Evolutionary conservation across 2,329 filamentous ascomycete species (phyloP).

Genomic region (Curvularia lunata): DNA sequence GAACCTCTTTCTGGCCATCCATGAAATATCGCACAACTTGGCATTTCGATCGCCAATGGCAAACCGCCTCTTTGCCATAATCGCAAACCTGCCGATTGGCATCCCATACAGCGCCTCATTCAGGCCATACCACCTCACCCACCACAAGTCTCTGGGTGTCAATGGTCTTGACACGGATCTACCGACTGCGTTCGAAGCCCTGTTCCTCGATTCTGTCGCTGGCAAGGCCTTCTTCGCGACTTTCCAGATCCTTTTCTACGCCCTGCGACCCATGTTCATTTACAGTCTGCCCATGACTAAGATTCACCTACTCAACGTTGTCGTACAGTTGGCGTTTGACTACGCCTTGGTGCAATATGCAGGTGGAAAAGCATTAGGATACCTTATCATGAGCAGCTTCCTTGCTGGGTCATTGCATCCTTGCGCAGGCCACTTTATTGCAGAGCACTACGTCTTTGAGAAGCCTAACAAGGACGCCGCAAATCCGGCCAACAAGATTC

Average conservation of each 20-base stretch:
- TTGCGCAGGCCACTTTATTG: constrained; percentile 96
- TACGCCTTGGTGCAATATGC: constrained; percentile 66
- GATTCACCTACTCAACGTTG: constrained; percentile 83
- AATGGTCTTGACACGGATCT: constrained; percentile 96
- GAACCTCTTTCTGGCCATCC: constrained; percentile 97
- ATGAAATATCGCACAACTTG: constrained; percentile 98
- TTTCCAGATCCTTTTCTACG: constrained; percentile 99
- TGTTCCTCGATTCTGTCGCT: constrained; percentile 91
- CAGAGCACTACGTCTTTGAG: constrained; percentile 75
- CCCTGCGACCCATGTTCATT: constrained; percentile 91
- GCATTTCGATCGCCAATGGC: constrained; percentile 81
- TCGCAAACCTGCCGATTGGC: constrained; percentile 95
- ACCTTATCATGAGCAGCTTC: constrained; percentile 89
- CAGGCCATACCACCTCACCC: constrained; percentile 96
- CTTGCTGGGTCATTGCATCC: constrained; percentile 93
- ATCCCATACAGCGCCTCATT: constrained; percentile 97
- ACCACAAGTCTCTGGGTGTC: constrained; percentile 98
- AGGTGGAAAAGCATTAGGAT: constrained; percentile 72
- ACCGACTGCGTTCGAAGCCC: constrained; percentile 86
- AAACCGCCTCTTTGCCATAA: constrained; percentile 86
- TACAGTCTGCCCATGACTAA: constrained; percentile 87
- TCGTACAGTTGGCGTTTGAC: constrained; percentile 80
- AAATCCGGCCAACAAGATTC: constrained; percentile 57
- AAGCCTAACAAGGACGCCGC: constrained; percentile 60
- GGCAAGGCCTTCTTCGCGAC: constrained; percentile 99